Percentiles rank a stretch among this genome's conserved stretches.
phyloP scores from a whole-genome alignment of 1,139 yeast species.

The Saccharomycopsis phalli region DNA sequence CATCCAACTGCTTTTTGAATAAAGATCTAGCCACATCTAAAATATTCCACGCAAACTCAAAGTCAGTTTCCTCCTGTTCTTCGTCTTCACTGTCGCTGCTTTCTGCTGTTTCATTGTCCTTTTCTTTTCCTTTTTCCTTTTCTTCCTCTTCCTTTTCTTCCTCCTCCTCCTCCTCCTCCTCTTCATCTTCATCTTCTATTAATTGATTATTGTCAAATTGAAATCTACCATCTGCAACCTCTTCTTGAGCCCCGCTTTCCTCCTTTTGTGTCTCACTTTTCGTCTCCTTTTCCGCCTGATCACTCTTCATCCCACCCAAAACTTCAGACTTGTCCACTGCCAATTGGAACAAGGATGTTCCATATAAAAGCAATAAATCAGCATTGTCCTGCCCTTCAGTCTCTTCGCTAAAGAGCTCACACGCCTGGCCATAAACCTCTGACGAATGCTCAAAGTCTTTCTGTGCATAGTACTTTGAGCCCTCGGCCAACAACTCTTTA shows the following conservation, averaged over 20 bases:
- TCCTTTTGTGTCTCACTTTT: conserved; percentile 19
- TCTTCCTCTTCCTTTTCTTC: conserved; percentile 29
- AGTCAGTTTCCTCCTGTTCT: conserved; percentile 56
- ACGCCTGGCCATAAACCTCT: conserved; percentile 67
- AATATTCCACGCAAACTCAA: conserved; percentile 83
- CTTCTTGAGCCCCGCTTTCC: conserved; percentile 21
- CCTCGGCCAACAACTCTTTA: conserved; percentile 43
- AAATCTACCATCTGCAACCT: conserved; percentile 31
- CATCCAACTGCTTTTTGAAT: conserved; percentile 40
- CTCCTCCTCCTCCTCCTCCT: conserved; percentile 27
- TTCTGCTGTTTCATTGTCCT: conserved; percentile 26
- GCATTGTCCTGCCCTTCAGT: conserved; percentile 57
- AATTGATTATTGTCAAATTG: conserved; percentile 49
- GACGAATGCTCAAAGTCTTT: conserved; percentile 63
- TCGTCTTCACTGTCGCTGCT: conserved; percentile 25
- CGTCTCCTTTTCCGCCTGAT: conserved; percentile 24
- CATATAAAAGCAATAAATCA: conserved; percentile 65
- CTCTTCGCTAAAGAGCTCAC: conserved; percentile 45
- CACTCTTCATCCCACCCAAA: conserved; percentile 48
- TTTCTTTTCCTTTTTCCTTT: conserved; percentile 25
- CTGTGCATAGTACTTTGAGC: conserved; percentile 51
- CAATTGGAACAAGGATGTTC: conserved; percentile 68
- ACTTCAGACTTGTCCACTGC: conserved; percentile 74
- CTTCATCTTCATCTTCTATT: conserved; percentile 33
- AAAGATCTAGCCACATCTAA: conserved; percentile 66